A percentile compares a stretch with the other conserved stretches of the same genome.
phyloP scores from a whole-genome alignment of 75 land plant species.

The Chamaecyparis obtusa region DNA sequence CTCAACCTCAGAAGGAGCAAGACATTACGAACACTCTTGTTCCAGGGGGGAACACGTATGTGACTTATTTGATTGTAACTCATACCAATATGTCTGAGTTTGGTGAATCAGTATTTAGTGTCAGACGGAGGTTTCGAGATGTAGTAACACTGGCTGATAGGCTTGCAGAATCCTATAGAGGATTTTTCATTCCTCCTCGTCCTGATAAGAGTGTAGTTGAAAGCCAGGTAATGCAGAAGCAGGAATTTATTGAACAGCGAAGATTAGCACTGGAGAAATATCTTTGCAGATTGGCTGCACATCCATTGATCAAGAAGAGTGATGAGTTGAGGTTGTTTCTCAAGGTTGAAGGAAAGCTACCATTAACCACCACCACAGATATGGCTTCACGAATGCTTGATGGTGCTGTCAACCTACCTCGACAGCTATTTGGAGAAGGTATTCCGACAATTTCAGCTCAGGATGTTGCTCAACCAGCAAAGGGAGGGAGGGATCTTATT shows the following conservation, averaged over 20 bases:
- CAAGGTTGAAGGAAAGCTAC: constrained; percentile 63
- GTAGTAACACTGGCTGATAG: constrained; percentile 81
- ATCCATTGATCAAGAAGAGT: constrained; percentile 72
- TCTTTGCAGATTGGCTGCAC: constrained; percentile 56
- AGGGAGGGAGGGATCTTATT: constrained; percentile 74
- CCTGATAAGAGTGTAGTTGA: constrained; percentile 91
- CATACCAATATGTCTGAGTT: constrained; percentile 53
- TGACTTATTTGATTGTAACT: constrained; percentile 73
- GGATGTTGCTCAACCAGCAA: constrained; percentile 81
- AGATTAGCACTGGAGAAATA: constrained; percentile 71
- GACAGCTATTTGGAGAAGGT: constrained; percentile 65
- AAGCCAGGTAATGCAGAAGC: constrained; percentile 87
- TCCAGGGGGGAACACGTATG: constrained; percentile 57
- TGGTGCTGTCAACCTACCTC: constrained; percentile 74
- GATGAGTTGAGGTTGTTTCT: constrained; percentile 76
- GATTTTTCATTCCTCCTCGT: constrained; percentile 77
- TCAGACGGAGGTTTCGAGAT: constrained; percentile 79
- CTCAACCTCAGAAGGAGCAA: constrained; percentile 76
- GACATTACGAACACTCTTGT: constrained; percentile 67
- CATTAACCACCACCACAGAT: constrained; percentile 63
- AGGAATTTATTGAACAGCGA: constrained; percentile 85
- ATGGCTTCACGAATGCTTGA: constrained; percentile 90
- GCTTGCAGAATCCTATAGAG: constrained; percentile 78
- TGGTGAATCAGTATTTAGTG: constrained; percentile 48
- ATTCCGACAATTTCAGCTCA: constrained; percentile 25